Conservation (phyloP, 352 stramenopile species). For the Thraustochytrium striatum region DNA sequence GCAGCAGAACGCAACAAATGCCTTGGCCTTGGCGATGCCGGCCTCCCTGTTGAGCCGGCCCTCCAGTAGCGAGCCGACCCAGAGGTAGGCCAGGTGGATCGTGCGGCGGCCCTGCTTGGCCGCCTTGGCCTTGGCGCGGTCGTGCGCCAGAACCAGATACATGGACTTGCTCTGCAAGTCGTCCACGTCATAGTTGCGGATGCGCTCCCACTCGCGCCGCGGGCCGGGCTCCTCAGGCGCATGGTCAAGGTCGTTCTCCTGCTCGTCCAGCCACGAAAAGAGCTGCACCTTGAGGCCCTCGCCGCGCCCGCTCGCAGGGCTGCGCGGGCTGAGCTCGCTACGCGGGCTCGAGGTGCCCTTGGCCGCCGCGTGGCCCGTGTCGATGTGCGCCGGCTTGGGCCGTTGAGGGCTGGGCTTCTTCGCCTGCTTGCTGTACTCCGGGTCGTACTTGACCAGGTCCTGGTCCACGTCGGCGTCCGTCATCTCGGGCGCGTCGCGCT, state of each 20-base stretch:
- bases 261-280: slow-evolving; percentile 21
- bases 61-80: slow-evolving; percentile 27
- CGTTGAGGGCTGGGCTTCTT: background rate
- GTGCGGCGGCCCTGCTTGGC: background rate
- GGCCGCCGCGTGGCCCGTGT: background rate
- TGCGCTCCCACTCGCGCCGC: background rate
- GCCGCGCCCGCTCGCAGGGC: background rate
- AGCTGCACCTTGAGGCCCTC: slow-evolving; percentile 9
- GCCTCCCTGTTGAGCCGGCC: slow-evolving; percentile 32
- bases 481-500: slow-evolving; percentile 23
- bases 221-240: background rate
- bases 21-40: background rate
- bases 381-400: background rate
- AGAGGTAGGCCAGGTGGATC: slow-evolving; percentile 18
- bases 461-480: slow-evolving; percentile 26
- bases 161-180: slow-evolving; percentile 4
- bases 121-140: background rate
- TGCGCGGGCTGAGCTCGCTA: background rate
- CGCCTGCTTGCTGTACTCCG: background rate
- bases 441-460: slow-evolving; percentile 37
- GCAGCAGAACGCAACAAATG: slow-evolving; percentile 13
- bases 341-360: background rate
- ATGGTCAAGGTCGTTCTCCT: slow-evolving; percentile 20
- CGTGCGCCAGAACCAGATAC: slow-evolving; percentile 32
- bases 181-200: slow-evolving; percentile 32